These are phyloP conservation scores for Lachnellula hyalina DNA, from an alignment of 2,329 filamentous ascomycete species.

Conservation along the genomic window DNA sequence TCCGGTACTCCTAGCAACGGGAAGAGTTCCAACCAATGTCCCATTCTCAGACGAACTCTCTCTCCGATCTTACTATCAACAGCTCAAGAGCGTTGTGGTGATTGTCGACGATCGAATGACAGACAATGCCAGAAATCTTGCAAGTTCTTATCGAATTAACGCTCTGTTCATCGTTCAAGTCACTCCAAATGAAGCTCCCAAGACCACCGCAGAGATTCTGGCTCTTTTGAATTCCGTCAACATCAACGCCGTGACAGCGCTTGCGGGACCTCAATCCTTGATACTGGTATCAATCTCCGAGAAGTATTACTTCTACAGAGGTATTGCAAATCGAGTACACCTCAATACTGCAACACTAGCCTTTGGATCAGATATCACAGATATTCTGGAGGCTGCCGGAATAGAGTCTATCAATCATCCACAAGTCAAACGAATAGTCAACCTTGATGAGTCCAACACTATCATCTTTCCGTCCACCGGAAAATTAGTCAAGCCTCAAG, in stretches of 20 bases:
- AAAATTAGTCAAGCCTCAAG: conserved; percentile 4
- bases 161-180: conserved; percentile 26
- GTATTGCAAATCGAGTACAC: conserved; percentile 16
- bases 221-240: conserved; percentile 20
- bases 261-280: conserved; percentile 26
- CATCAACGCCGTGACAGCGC: conserved; percentile 26
- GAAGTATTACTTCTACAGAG: conserved; percentile 27
- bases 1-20: conserved; percentile 17
- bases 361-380: conserved; percentile 23
- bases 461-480: conserved; percentile 15
- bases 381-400: conserved; percentile 12
- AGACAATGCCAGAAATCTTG: conserved; percentile 30
- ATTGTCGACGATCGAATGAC: conserved; percentile 30
- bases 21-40: conserved; percentile 13
- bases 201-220: conserved; percentile 11
- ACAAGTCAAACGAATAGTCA: conserved; percentile 16
- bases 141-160: conserved; percentile 26
- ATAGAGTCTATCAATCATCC: conserved; percentile 12
- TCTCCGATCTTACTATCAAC: conserved; percentile 17
- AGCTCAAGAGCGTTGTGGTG: conserved; percentile 23
- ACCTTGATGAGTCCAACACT: conserved; percentile 12
- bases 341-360: conserved; percentile 18
- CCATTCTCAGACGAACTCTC: conserved; percentile 15
- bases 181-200: conserved; percentile 2
- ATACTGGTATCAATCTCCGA: conserved; percentile 21